A percentile compares a stretch with the other conserved stretches of the same genome.
Conservation (phyloP, 495 filamentous ascomycete species). For the Ascobolus immersus region DNA sequence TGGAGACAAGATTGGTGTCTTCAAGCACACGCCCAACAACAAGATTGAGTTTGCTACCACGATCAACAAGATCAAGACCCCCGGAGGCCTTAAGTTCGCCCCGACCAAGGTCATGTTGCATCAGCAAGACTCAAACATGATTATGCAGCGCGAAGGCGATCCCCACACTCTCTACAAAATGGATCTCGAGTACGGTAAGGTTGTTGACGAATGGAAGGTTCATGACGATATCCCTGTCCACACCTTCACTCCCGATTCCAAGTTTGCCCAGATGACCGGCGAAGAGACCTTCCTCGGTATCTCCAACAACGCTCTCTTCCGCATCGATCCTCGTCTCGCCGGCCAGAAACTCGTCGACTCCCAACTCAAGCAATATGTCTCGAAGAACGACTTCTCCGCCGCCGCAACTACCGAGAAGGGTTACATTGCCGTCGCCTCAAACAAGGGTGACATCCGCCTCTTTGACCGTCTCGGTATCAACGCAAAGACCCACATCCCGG, state of each 20-base stretch:
- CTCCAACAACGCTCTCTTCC: constrained; percentile 74
- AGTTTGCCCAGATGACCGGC: constrained; percentile 92
- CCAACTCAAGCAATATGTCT: constrained; percentile 78
- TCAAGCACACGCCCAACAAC: constrained; percentile 86
- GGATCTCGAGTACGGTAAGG: constrained; percentile 94
- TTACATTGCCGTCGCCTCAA: constrained; percentile 84
- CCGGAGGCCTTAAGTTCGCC: constrained; percentile 64
- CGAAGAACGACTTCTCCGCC: constrained; percentile 90
- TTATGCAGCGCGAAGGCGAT: constrained; percentile 60
- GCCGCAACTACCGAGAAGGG: constrained; percentile 86
- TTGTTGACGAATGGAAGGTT: constrained; percentile 99
- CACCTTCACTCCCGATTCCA: constrained; percentile 72
- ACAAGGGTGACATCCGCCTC: constrained; percentile 90
- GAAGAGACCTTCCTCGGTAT: constrained; percentile 88
- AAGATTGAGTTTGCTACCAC: constrained; percentile 90
- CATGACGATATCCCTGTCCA: constrained; percentile 87
- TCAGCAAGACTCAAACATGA: constrained; percentile 73
- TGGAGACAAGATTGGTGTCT: constrained; percentile 92
- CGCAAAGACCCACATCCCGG: constrained; percentile 88
- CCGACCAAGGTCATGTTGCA: constrained; percentile 98
- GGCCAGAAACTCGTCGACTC: constrained; percentile 83
- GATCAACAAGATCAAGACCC: constrained; percentile 84
- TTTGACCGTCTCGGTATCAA: constrained; percentile 93
- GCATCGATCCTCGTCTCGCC: constrained; percentile 71
- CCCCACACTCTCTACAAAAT: constrained; percentile 89